Evolutionary conservation across 164 flowering plant species (phyloP), one percentile per base, ranked within the genome.

Genomic region (Dillenia turbinata): DNA sequence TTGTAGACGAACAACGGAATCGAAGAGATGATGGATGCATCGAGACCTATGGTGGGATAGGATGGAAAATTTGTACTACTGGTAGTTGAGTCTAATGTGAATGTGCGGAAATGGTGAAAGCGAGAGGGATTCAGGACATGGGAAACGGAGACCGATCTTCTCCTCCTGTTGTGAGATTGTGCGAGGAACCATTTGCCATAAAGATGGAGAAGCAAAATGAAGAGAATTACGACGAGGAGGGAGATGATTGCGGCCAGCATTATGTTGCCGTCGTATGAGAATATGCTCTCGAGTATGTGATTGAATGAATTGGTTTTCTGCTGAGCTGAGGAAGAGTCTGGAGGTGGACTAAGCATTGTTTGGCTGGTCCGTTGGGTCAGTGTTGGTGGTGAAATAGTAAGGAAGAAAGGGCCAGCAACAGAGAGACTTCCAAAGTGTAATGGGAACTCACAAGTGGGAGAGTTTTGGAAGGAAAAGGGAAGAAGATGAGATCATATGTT

Each of bases 151-250:
- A 61, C 45, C 17, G 79, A 60, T 48, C 61, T 56, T 33, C 70
- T 47, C 14, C 78, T 53, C 17, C 71, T 63, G 1, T 10, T 71
- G 9, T 47, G 76, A 19, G 82, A 63, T 12, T 67, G 78, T 5
- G 68, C 65, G 6, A 78, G n/a, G 74, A 81, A 78, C 77, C 88
- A 78, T 16, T 64, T 77, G 43, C 81, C 83, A 54, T 83, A 87
- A 44, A 76, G 47, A 61, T 87, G 87, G 62, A 85, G 85, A 9
- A 81, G 70, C 52, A 80, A 49, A 12, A 82, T 82, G 24, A 87
- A 80, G 67, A 80, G 74, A 57, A 83, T 73, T 7, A 83, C 84
- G 2, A 80, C 51, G 14, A 85, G 79, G 1, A 87, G 50, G 0
- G 84, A 73, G 2, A 81, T 61, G 12, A 81, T 47, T 6, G 85